Base-by-base conservation (phyloP, 2,329 filamentous ascomycete species). In the Aspergillus carbonarius region DNA sequence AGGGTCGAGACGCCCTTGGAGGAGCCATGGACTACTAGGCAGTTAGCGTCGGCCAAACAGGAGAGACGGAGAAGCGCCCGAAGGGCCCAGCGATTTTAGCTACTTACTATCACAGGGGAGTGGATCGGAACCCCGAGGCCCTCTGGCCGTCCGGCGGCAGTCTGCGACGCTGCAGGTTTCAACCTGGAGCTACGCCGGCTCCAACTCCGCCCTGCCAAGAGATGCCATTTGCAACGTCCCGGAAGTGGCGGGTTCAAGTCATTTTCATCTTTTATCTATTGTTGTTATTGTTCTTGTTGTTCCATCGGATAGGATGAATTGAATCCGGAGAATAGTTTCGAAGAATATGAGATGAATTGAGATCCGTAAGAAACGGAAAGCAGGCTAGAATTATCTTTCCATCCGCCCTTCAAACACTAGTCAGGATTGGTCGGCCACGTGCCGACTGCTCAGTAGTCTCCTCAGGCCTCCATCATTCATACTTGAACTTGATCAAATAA, bases 151-250 rank as follows among this genome's bases (percentile, higher is more conserved):
- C 62, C 49, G 63, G 66, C 62, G 62, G 64, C 60, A 67, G 59
- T 63, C 62, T 70, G 67, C 55, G 68, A 72, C 70, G 62, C 32
- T 54, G 58, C 42, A 52, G 55, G 70, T 72, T 72, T 72, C 70
- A 72, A 58, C 39, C 50, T 44, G 50, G 55, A 55, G 57, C 53
- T 57, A 57, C 49, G 59, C 48, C 60, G 44, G 47, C 42, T 60
- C 49, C 39, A 34, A 55, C 59, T 59, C 63, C 59, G 55, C 52
- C 53, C 40, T 65, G 60, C 60, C 67, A 65, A 65, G 63, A 32
- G 46, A 56, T 49, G 37, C 54, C 54, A 63, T 60, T 60, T 54
- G 32, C 30, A n/a, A 54, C 17, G 37, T 13, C 23, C 30, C 15
- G 51, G 32, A 39, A 25, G 37, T 25, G 23, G 44, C 44, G 17